A percentile compares a stretch with the other conserved stretches of the same genome.
phyloP scores from a whole-genome alignment of 2,329 filamentous ascomycete species.

The Sporothrix mexicana region DNA sequence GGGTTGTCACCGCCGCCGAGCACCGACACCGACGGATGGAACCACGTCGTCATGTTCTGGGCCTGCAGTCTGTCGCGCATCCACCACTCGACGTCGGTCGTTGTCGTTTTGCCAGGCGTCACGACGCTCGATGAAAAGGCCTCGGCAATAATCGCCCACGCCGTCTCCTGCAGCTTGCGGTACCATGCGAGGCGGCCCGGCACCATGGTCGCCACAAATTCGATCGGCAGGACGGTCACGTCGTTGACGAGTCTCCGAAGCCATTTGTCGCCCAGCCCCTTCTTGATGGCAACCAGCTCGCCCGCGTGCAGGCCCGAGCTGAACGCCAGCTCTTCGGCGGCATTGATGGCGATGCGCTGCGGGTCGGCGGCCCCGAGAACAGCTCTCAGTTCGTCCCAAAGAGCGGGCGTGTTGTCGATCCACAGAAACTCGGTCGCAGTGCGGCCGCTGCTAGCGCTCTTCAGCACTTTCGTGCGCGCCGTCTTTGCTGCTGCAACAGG shows the following conservation, averaged over 20 bases:
- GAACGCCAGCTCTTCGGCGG: slow-evolving; percentile 53
- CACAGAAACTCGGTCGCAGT: slow-evolving; percentile 47
- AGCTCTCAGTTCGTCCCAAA: slow-evolving; percentile 49
- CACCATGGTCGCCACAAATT: slow-evolving; percentile 54
- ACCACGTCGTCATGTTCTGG: slow-evolving; percentile 60
- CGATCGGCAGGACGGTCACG: slow-evolving; percentile 54
- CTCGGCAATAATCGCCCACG: slow-evolving; percentile 72
- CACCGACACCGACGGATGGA: slow-evolving; percentile 55
- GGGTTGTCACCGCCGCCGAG: slow-evolving; percentile 41
- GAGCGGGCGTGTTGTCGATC: slow-evolving; percentile 54
- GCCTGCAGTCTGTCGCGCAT: slow-evolving; percentile 55
- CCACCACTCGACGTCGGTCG: slow-evolving; percentile 58
- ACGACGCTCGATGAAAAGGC: slow-evolving; percentile 65
- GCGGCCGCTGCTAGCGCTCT: slow-evolving; percentile 40
- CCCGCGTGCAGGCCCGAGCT: slow-evolving; percentile 56
- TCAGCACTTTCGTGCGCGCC: slow-evolving; percentile 35
- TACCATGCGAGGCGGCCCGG: slow-evolving; percentile 51
- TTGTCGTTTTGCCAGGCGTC: slow-evolving; percentile 51
- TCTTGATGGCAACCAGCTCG: slow-evolving; percentile 48
- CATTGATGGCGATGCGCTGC: slow-evolving; percentile 51
- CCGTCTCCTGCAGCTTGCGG: slow-evolving; percentile 54
- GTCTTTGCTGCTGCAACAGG: background rate
- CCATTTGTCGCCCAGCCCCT: slow-evolving; percentile 50
- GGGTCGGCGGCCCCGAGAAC: slow-evolving; percentile 49
- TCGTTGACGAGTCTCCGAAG: slow-evolving; percentile 46